Base-by-base conservation (phyloP, 345 rosid species). In the Turritis glabra region DNA sequence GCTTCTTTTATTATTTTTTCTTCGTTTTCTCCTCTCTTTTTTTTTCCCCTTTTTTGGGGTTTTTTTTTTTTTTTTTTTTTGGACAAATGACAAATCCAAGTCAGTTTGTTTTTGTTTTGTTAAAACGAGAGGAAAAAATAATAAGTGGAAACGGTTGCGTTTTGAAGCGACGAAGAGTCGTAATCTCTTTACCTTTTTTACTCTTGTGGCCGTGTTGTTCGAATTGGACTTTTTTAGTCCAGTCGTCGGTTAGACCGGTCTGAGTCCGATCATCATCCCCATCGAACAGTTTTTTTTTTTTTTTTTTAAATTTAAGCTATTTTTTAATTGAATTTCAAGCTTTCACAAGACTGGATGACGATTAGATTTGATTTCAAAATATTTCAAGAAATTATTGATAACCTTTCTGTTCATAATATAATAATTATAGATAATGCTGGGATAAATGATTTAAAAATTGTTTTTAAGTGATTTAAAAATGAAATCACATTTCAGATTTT, bases 101-200 rank as follows among this genome's bases (percentile, higher is more conserved):
- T n/a, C n/a, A n/a, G n/a, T n/a, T 62, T 27, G 1, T 13, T 35
- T 73, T 55, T 22, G n/a, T 13, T 46, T 54, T 40, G 13, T 56
- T 41, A 26, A 56, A 65, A 65, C 72, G 54, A 74, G 41, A 64
- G 33, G 12, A 15, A 1, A 27, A 64, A 64, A 53, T 38, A 61
- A 30, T 72, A 32, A 29, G 22, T 29, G 4, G 47, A 64, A 40
- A 64, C 77, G 55, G 18, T n/a, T 29, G 77, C 69, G 70, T 73
- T 73, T 63, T 29, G 22, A 2, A 9, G 26, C 11, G 46, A 4
- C 69, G 46, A 40, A 40, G 40, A 35, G 40, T 9, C 10, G 4
- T 35, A 3, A 10, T 35, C 40, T 10, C 14, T 35, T 10, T 32
- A 32, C 10, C 2, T 30, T 30, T 30, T 6, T 30, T 29, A 7